phyloP scores from a whole-genome alignment of 2,329 filamentous ascomycete species.

The Mycosphaerelloides madeirae region DNA sequence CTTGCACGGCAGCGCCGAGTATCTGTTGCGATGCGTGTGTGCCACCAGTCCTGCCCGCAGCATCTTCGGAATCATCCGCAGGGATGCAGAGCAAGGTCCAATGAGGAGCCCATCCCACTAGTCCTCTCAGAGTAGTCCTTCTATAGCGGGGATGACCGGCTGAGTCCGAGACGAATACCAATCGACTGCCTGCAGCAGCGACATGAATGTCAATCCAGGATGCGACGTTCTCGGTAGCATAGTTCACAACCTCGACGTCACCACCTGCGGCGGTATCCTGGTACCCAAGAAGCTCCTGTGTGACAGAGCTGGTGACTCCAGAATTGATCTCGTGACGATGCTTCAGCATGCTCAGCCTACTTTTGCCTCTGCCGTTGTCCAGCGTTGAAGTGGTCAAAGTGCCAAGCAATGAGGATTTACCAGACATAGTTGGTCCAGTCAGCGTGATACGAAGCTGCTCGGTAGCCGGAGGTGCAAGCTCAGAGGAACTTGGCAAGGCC shows the following conservation, averaged over 20 bases:
- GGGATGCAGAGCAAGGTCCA: slow-evolving; percentile 87
- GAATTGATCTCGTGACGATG: slow-evolving; percentile 91
- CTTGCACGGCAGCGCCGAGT: slow-evolving; percentile 48
- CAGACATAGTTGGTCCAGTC: slow-evolving; percentile 82
- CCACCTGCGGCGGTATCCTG: slow-evolving; percentile 28
- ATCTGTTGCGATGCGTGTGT: slow-evolving; percentile 51
- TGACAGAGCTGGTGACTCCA: slow-evolving; percentile 88
- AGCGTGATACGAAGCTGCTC: slow-evolving; percentile 82
- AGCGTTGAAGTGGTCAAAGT: slow-evolving; percentile 81
- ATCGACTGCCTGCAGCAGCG: slow-evolving; percentile 63
- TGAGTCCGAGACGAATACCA: slow-evolving; percentile 88
- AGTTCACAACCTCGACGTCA: slow-evolving; percentile 64
- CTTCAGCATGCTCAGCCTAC: slow-evolving; percentile 79
- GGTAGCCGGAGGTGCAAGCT: slow-evolving; percentile 34
- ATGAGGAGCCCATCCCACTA: slow-evolving; percentile 95
- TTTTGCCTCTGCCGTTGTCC: slow-evolving; percentile 89
- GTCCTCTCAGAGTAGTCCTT: slow-evolving; percentile 78
- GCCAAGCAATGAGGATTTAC: slow-evolving; percentile 86
- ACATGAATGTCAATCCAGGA: slow-evolving; percentile 95
- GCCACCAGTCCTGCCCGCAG: slow-evolving; percentile 38
- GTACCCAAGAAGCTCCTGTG: slow-evolving; percentile 90
- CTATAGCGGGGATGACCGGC: slow-evolving; percentile 86
- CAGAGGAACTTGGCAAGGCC: slow-evolving; percentile 10
- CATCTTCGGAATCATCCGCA: slow-evolving; percentile 63
- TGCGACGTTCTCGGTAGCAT: slow-evolving; percentile 77